A percentile compares a stretch with the other conserved stretches of the same genome.
Conservation (phyloP, 176 grass and related monocot species). For the Oryza glumipatula region DNA sequence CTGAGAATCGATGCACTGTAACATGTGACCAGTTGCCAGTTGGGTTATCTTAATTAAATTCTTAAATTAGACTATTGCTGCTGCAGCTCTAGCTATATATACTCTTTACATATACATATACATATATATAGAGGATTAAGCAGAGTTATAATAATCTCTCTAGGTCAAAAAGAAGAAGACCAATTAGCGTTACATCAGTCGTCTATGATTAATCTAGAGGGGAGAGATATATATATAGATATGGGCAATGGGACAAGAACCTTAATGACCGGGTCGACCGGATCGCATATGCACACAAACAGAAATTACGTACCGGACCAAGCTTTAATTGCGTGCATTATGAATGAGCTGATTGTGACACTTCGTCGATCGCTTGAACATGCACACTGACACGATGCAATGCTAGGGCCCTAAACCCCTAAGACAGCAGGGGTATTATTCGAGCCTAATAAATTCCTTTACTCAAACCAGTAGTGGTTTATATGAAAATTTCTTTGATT, state of each 20-base stretch:
- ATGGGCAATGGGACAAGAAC: constrained; percentile 22
- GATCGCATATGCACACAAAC: constrained; percentile 8
- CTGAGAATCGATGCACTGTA: not conserved
- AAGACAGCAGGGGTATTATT: not conserved
- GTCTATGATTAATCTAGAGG: not conserved
- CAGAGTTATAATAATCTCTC: too few species aligned
- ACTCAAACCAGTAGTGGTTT: too few species aligned
- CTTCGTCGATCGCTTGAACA: not conserved
- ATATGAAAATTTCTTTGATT: too few species aligned
- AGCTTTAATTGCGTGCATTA: constrained; percentile 27
- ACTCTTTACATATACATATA: too few species aligned
- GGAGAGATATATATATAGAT: too few species aligned
- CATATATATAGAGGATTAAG: too few species aligned
- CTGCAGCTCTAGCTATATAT: not conserved
- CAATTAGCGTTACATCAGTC: not conserved
- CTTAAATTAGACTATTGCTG: not conserved
- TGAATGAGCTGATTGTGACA: not conserved
- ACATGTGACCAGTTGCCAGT: constrained; percentile 1
- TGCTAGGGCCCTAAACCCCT: not conserved
- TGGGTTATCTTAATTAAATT: not conserved
- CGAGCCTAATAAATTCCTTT: not conserved
- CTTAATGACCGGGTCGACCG: constrained; percentile 38
- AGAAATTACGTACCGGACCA: not conserved
- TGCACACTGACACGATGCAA: not conserved
- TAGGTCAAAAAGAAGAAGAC: constrained; percentile 26